A percentile compares a stretch with the other conserved stretches of the same genome.
Conservation (phyloP, 345 rosid genomes). For the Moricandia arvensis region DNA sequence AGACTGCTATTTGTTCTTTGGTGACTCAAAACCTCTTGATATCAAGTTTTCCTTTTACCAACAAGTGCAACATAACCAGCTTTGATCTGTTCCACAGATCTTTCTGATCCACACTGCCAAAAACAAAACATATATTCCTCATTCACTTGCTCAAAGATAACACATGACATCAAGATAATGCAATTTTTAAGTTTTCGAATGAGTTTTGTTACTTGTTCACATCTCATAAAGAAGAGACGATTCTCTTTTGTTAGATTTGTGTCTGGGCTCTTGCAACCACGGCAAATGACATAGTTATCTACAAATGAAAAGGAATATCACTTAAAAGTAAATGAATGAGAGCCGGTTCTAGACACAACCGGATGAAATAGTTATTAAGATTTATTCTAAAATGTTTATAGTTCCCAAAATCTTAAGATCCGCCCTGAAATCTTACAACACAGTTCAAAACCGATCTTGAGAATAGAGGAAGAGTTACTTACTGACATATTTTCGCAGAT, state of each 20-base stretch:
- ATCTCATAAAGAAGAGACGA: constrained; percentile 67
- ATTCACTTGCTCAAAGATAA: background rate
- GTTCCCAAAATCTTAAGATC: background rate
- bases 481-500: constrained; percentile 82
- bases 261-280: constrained; percentile 69
- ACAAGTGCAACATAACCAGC: constrained; percentile 97
- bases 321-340: background rate
- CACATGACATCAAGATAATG: background rate
- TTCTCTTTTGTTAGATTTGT: constrained; percentile 68
- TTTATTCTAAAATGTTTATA: background rate
- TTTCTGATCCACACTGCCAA: constrained; percentile 88
- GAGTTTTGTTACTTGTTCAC: constrained; percentile 54
- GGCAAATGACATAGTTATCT: constrained; percentile 61
- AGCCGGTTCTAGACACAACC: background rate
- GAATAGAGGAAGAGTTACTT: constrained; percentile 32
- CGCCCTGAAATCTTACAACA: background rate
- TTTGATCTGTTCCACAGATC: constrained; percentile 94
- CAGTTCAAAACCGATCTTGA: background rate
- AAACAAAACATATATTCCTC: background rate
- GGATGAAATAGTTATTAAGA: background rate
- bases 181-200: background rate
- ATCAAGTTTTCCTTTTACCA: constrained; percentile 71
- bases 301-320: constrained; percentile 12
- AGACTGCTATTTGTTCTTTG: background rate
- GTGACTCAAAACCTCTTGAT: background rate